Base-by-base conservation (phyloP, 2,329 filamentous ascomycete species). In the Diaporthe caulivora region DNA sequence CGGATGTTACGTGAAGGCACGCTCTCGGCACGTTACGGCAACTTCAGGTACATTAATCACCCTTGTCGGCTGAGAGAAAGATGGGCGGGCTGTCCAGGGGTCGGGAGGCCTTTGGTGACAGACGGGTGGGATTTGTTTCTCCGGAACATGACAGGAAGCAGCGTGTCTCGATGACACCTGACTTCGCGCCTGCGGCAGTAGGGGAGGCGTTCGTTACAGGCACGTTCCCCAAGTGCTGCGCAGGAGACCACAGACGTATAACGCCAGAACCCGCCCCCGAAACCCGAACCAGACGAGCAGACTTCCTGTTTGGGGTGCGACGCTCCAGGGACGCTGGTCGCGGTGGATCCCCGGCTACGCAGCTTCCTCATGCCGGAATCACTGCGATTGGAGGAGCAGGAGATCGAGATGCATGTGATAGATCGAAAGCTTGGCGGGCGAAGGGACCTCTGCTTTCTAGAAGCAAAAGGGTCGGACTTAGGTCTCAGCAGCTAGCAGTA, bases 321-420 rank as follows among this genome's bases (percentile, higher is more conserved):
- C 44, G 18, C 37, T n/a, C 49, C 29, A 44, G 60, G 44, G 29
- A 24, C 21, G 60, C 29, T 51, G 60, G 7, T 37, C 42, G 18
- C 21, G 8, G 60, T 65, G 62, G 62, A n/a, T 15, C 62, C 21
- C 29, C 29, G 44, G 60, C 29, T 21, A 51, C 17, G 60, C 60
- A 65, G 60, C 60, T 65, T 65, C 60, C 60, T 65, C 60, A 65
- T 65, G 1, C 60, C 60, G 60, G 60, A 65, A 51, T 65, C 44
- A 18, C 60, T 65, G 60, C 60, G 60, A 65, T 65, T 65, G 60
- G 60, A 51, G 42, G 60, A 34, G 26, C 13, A 4, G 29, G 60
- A 49, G 60, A 64, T 64, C 60, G 60, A 11, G 42, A 64, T 49
- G 44, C 60, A 26, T 31, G 18, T 51, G 60, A 65, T 65, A 65